Base-by-base conservation (phyloP, 2,329 filamentous ascomycete genomes). In the Curvularia verruculosa region DNA sequence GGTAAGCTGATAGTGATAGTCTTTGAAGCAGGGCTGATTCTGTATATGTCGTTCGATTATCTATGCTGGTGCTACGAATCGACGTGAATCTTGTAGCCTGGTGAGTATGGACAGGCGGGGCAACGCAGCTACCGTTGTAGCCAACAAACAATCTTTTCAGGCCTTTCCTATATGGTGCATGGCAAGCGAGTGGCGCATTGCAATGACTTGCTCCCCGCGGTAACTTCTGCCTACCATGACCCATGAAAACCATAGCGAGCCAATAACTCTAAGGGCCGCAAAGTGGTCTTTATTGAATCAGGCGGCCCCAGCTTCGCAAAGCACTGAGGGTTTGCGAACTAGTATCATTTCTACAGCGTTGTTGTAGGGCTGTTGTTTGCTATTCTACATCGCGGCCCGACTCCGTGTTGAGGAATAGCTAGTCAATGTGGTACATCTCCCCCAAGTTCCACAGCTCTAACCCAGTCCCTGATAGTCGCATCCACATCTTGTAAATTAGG, bases 111-210 rank as follows among this genome's bases (percentile, higher is more conserved):
- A 21, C 7, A 41, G 10, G 36, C 12, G 26, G 26, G 48, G 15
- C 37, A 40, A 24, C 6, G n/a, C 13, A 18, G 37, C 26, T 41
- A 21, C 37, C 13, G 10, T 8, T 28, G 39, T 40, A 6, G 24
- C 48, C 15, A 41, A 41, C 10, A 31, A 7, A 34, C 37, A n/a
- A 43, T 43, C 26, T 9, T 29, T 50, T 31, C 46, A 49, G 46
- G 24, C 39, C 37, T 34, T 31, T 5, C 49, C 26, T 7, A 18
- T 43, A 21, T 24, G 3, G 39, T 29, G 15, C 37, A 26, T 36
- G 18, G 18, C 7, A 41, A 50, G 48, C 37, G 24, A 41, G 48
- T 50, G 37, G 48, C 48, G 48, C 19, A 50, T 50, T 12, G 41
- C 37, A n/a, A n/a, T 10, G 8, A 24, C 24, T 50, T 29, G n/a